Percentiles rank a stretch among this genome's conserved stretches.
phyloP scores from a whole-genome alignment of 345 rosid species.

The Lumnitzera racemosa region DNA sequence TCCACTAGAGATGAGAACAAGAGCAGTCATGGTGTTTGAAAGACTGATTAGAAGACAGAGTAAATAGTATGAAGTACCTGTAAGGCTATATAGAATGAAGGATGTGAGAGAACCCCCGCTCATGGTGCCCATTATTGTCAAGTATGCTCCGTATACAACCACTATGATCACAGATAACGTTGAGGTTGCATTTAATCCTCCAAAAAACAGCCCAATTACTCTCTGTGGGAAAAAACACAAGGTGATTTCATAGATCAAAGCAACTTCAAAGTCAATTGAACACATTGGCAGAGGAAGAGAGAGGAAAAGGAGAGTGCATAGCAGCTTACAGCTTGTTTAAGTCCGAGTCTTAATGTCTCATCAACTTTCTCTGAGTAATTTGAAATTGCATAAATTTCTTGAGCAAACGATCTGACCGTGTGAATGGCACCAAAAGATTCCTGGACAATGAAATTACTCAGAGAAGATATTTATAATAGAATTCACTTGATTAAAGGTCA shows the following conservation, averaged over 20 bases:
- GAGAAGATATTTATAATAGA: background rate
- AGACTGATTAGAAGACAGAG: background rate
- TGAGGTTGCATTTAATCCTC: slow-evolving; percentile 83
- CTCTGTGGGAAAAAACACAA: slow-evolving; percentile 27
- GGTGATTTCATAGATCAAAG: background rate
- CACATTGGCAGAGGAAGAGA: slow-evolving; percentile 2
- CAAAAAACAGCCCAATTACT: slow-evolving; percentile 66
- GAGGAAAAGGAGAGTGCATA: background rate
- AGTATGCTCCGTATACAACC: slow-evolving; percentile 80
- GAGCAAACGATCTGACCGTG: slow-evolving; percentile 92
- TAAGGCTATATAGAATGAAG: slow-evolving; percentile 93
- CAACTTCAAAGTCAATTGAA: background rate
- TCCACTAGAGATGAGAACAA: background rate
- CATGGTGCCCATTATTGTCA: slow-evolving; percentile 78
- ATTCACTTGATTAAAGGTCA: background rate
- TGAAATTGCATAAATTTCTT: slow-evolving; percentile 61
- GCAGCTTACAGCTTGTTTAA: slow-evolving; percentile 74
- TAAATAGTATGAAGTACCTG: slow-evolving; percentile 37
- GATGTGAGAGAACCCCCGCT: slow-evolving; percentile 89
- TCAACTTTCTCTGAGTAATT: slow-evolving; percentile 77
- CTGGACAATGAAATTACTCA: slow-evolving; percentile 25
- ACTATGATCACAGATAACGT: slow-evolving; percentile 73
- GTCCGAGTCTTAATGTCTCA: slow-evolving; percentile 79
- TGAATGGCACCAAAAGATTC: slow-evolving; percentile 96
- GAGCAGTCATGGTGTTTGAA: background rate